Evolutionary conservation across 1,139 yeast genomes (phyloP).

Genomic region (Scheffersomyces lignicola): DNA sequence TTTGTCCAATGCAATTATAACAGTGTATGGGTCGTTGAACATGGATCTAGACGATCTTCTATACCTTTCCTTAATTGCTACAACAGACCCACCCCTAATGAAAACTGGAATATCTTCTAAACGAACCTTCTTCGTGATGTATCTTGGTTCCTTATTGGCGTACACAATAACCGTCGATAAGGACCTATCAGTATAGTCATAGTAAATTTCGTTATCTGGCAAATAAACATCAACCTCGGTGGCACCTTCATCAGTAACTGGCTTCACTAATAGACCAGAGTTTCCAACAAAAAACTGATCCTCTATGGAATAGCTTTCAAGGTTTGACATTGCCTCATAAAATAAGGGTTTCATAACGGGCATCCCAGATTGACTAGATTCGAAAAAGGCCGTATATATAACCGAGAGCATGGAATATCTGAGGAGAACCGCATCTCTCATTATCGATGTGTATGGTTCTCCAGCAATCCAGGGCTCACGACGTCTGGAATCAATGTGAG

Average conservation of each 20-base stretch:
- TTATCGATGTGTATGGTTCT: constrained; percentile 67
- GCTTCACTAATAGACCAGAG: constrained; percentile 76
- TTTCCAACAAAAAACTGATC: constrained; percentile 82
- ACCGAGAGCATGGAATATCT: constrained; percentile 79
- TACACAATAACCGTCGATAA: constrained; percentile 7
- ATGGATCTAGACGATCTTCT: constrained; percentile 80
- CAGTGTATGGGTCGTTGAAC: constrained; percentile 80
- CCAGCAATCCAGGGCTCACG: constrained; percentile 91
- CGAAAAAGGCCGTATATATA: constrained; percentile 77
- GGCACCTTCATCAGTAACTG: constrained; percentile 65
- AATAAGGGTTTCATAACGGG: constrained; percentile 80
- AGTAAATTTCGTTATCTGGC: constrained; percentile 67
- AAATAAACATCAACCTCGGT: constrained; percentile 48
- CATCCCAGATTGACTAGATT: constrained; percentile 57
- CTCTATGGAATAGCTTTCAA: constrained; percentile 58
- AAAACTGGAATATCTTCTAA: constrained; percentile 70
- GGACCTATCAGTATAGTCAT: constrained; percentile 44
- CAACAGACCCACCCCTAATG: constrained; percentile 75
- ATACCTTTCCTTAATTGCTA: constrained; percentile 66
- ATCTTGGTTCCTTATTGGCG: constrained; percentile 15
- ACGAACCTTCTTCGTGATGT: constrained; percentile 35
- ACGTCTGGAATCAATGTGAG: constrained; percentile 89
- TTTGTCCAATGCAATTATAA: constrained; percentile 60
- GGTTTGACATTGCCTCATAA: constrained; percentile 59
- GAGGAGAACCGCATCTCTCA: constrained; percentile 68